phyloP scores from a whole-genome alignment of 73 alveolate species.

The Paramecium primaurelia region DNA sequence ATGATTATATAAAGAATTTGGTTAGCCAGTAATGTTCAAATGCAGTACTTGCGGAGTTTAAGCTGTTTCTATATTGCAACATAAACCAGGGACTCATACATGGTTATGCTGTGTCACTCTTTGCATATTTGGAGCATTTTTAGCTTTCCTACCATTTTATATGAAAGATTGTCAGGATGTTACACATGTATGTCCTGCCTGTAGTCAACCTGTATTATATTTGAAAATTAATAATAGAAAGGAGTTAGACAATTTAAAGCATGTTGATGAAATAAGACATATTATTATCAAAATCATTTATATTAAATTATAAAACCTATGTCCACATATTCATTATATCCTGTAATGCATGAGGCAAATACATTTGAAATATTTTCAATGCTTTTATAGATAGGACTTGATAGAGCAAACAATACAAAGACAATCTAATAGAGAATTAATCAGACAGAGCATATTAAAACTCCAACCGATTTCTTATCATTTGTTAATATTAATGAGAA shows the following conservation, averaged over 20 bases:
- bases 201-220: not conserved
- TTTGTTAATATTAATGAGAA: constrained; percentile 28
- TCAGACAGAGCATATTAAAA: not conserved
- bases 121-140: not conserved
- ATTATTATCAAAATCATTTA: not conserved
- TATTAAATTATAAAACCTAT: not conserved
- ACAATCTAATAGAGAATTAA: not conserved
- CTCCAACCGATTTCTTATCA: not conserved
- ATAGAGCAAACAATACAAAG: not conserved
- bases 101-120: constrained; percentile 14
- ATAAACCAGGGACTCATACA: not conserved
- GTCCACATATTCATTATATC: constrained; percentile 1
- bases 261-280: not conserved
- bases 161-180: constrained; percentile 13
- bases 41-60: not conserved
- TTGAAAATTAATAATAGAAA: not conserved
- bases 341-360: not conserved
- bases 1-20: not conserved
- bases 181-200: not conserved
- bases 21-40: not conserved
- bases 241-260: constrained; percentile 27
- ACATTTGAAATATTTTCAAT: not conserved
- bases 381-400: not conserved
- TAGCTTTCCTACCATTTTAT: constrained; percentile 26
- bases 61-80: not conserved